phyloP scores from a whole-genome alignment of 2,329 filamentous ascomycete species.

The Penicillium sp. region DNA sequence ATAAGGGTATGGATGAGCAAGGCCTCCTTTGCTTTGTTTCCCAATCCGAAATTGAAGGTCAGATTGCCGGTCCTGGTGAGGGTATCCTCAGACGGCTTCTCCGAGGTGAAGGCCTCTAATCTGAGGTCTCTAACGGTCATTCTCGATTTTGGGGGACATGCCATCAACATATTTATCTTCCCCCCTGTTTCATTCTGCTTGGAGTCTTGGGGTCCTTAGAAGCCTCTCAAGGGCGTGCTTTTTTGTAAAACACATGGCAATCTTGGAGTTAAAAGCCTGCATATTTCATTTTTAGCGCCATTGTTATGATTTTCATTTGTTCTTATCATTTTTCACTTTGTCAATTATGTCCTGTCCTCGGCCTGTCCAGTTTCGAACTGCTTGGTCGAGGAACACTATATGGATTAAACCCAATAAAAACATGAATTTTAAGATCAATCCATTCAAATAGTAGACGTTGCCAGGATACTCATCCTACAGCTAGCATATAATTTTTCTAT shows the following conservation, averaged over 20 bases:
- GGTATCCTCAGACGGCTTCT: constrained; percentile 50
- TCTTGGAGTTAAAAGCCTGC: constrained; percentile 14
- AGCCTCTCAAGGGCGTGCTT: too few species aligned
- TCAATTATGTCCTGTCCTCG: background rate
- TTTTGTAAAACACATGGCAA: constrained; percentile 20
- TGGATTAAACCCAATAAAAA: background rate
- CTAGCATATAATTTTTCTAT: too few species aligned
- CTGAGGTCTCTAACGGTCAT: background rate
- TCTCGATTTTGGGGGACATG: background rate
- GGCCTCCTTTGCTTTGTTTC: constrained; percentile 77
- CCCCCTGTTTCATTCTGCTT: constrained; percentile 2
- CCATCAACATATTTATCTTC: background rate
- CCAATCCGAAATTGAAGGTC: constrained; percentile 76
- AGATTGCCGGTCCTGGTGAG: constrained; percentile 63
- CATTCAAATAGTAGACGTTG: too few species aligned
- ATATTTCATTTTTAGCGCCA: constrained; percentile 14
- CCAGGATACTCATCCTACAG: too few species aligned
- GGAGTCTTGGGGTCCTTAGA: constrained; percentile 19
- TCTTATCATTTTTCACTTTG: constrained; percentile 2
- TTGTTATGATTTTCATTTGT: constrained; percentile 19
- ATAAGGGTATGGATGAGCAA: constrained; percentile 70
- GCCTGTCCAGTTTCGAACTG: background rate
- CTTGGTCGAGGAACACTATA: background rate
- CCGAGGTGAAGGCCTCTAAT: constrained; percentile 40
- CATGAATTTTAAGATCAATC: too few species aligned